Percentiles rank a stretch among this genome's conserved stretches.
Evolutionary conservation across 139 green algal species (phyloP).

Genomic region (Pleodorina starrii): DNA sequence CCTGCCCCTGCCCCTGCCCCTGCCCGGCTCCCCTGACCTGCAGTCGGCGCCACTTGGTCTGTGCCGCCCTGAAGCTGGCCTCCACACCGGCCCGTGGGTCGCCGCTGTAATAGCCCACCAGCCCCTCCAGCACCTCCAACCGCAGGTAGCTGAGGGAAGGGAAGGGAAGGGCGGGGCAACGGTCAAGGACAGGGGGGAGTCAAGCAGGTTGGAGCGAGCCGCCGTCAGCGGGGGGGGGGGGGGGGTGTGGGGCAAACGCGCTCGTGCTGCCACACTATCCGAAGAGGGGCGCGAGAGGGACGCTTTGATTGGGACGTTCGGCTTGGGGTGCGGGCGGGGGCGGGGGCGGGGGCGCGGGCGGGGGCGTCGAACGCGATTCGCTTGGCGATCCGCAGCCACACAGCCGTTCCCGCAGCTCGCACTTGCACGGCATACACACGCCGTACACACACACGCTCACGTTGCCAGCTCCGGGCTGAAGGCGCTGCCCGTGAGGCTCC

Average conservation of each 20-base stretch:
- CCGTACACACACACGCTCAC: conserved; percentile 49
- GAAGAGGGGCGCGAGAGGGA: too few relatives aligned
- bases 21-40: conserved; percentile 33
- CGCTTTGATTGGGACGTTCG: too few relatives aligned
- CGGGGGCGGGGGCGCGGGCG: too few relatives aligned
- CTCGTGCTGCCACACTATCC: too few relatives aligned
- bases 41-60: conserved; percentile 56
- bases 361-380: neutral
- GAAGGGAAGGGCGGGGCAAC: neutral
- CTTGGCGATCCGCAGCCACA: too few relatives aligned
- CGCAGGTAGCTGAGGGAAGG: conserved; percentile 71
- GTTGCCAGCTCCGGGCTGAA: conserved; percentile 74
- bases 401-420: too few relatives aligned
- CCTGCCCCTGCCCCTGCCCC: too few relatives aligned
- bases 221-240: neutral
- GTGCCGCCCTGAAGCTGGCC: conserved; percentile 40
- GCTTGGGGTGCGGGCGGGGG: neutral
- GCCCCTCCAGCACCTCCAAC: conserved; percentile 78
- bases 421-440: neutral
- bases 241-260: too few relatives aligned
- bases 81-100: neutral
- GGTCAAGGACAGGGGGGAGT: neutral
- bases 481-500: conserved; percentile 70
- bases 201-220: neutral
- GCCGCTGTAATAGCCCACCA: conserved; percentile 66